Evolutionary conservation across 2,329 filamentous ascomycete genomes (phyloP), one percentile per base, ranked within the genome.

Genomic region (Cercospora citrullina): DNA sequence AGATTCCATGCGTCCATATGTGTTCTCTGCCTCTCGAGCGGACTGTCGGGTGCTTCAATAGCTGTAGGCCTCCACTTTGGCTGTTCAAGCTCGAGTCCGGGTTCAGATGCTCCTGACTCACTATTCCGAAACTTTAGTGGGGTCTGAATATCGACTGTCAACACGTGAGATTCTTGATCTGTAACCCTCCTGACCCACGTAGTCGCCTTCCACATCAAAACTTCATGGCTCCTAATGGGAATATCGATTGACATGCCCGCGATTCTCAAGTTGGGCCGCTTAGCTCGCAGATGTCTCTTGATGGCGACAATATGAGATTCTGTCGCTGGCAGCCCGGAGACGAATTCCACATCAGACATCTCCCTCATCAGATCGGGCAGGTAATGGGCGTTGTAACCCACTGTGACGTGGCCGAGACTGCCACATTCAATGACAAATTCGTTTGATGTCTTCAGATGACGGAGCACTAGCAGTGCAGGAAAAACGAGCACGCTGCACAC

Each of bases 341-440:
- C 48, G n/a, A 30, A 55, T 6, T 28, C 23, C 48, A 55, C 48
- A 28, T 28, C 48, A 16, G 48, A 6, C 7, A 55, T 55, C 12
- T 55, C 48, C 30, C 23, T 55, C 48, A 28, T 55, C 1, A 55
- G 14, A 55, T 55, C 48, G 48, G 48, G 48, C 1, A 55, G 48
- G 48, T 30, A 55, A 16, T 55, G 48, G 6, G 48, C 48, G 16
- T 28, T 55, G 48, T 16, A 55, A 8, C 48, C 48, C 5, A 55
- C 48, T 14, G 48, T 55, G 23, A 55, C 48, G 23, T 55, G 23
- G 48, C 48, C 48, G 23, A 55, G 21, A 55, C 48, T 55, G 23
- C 48, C 48, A 55, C 48, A 55, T 28, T 55, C 48, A 26, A 55
- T 55, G 12, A 55, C 48, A 30, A 55, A 55, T 55, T 55, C 48